phyloP scores from a whole-genome alignment of 2,329 filamentous ascomycete genomes.

The Clarireedia monteithiana region DNA sequence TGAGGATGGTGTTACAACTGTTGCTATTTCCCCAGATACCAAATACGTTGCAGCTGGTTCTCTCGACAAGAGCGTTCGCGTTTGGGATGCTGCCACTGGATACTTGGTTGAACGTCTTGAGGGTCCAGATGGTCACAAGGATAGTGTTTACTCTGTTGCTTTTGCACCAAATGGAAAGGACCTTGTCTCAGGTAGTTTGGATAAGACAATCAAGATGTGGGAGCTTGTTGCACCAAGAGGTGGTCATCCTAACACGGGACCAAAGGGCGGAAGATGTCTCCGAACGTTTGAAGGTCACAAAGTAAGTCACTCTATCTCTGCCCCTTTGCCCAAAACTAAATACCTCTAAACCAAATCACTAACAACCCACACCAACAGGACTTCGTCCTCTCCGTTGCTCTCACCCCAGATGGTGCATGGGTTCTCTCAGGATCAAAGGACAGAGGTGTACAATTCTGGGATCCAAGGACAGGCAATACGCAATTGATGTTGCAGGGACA shows the following conservation, averaged over 20 bases:
- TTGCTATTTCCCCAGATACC: conserved; percentile 93
- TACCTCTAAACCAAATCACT: conserved; percentile 2
- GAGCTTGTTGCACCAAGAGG: conserved; percentile 69
- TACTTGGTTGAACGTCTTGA: conserved; percentile 87
- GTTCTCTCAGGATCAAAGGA: conserved; percentile 97
- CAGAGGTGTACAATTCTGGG: conserved; percentile 97
- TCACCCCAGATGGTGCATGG: conserved; percentile 92
- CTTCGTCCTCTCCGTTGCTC: conserved; percentile 90
- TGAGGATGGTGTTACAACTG: conserved; percentile 94
- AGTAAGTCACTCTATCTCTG: conserved; percentile 39
- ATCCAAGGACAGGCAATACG: conserved; percentile 83
- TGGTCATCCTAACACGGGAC: conserved; percentile 55
- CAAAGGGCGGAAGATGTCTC: conserved; percentile 86
- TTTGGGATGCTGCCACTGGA: conserved; percentile 87
- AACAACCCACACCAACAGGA: conserved; percentile 48
- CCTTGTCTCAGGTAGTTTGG: conserved; percentile 87
- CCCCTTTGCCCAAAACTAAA: neutral
- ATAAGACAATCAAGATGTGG: conserved; percentile 99
- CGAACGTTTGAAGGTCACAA: conserved; percentile 97
- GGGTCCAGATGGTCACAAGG: conserved; percentile 89
- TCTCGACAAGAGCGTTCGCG: conserved; percentile 93
- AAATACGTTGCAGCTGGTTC: conserved; percentile 92
- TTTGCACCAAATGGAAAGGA: conserved; percentile 92
- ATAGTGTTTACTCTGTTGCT: conserved; percentile 92
- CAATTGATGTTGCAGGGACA: conserved; percentile 98